Evolutionary conservation across 2,329 filamentous ascomycete genomes (phyloP).

Genomic region (Xylariaceae sp.): DNA sequence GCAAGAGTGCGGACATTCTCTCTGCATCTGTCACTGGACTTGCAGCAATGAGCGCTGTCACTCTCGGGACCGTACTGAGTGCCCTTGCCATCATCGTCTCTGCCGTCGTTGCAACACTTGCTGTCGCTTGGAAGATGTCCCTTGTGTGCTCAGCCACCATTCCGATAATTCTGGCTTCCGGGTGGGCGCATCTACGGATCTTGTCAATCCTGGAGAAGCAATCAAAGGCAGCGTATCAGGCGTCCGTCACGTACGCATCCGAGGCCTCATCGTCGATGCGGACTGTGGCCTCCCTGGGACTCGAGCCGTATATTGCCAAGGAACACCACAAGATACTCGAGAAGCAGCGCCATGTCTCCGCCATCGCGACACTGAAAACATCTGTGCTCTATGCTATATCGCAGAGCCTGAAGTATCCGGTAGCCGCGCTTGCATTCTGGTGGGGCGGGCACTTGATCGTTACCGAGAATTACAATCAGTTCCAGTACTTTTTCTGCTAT

Average conservation of each 20-base stretch:
- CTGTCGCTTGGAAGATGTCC: conserved; percentile 40
- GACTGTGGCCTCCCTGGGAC: conserved; percentile 37
- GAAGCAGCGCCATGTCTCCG: conserved; percentile 10
- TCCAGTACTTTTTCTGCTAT: conserved; percentile 7
- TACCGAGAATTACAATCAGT: not conserved
- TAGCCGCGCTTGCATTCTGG: conserved; percentile 35
- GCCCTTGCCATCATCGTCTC: conserved; percentile 36
- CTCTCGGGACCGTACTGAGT: conserved; percentile 33
- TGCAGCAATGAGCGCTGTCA: conserved; percentile 1
- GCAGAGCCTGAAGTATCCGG: conserved; percentile 29
- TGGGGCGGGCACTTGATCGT: conserved; percentile 15
- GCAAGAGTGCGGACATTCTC: not conserved
- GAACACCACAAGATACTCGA: conserved; percentile 32
- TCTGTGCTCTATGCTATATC: conserved; percentile 25
- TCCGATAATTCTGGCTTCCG: conserved; percentile 35
- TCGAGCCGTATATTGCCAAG: conserved; percentile 32
- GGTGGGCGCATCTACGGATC: conserved; percentile 40
- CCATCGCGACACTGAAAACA: conserved; percentile 16
- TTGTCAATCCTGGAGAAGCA: conserved; percentile 35
- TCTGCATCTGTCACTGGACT: not conserved
- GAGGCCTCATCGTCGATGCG: conserved; percentile 42
- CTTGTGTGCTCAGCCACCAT: conserved; percentile 39
- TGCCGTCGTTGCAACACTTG: conserved; percentile 36
- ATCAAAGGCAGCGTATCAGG: conserved; percentile 32
- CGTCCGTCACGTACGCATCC: conserved; percentile 40